These are phyloP conservation scores for Fistulinella staudtii DNA, from an alignment of 1,284 basidiomycete genomes.

Conservation along the genomic window DNA sequence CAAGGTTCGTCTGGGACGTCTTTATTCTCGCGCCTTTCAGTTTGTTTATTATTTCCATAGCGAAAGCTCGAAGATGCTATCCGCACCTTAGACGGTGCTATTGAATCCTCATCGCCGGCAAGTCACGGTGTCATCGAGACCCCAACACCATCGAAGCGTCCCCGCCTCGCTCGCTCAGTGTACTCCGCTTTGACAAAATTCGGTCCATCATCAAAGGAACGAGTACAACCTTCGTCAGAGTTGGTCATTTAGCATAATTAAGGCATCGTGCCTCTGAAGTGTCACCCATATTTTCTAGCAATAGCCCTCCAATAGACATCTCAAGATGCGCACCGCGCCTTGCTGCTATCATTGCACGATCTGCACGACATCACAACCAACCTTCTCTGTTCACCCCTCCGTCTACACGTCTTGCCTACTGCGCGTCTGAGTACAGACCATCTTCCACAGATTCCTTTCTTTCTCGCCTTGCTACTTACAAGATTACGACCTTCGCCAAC, in stretches of 20 bases:
- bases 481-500: slow-evolving; percentile 70
- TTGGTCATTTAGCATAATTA: slow-evolving; percentile 31
- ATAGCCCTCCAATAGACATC: slow-evolving; percentile 29
- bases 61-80: slow-evolving; percentile 74
- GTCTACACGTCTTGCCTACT: slow-evolving; percentile 28
- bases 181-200: slow-evolving; percentile 76
- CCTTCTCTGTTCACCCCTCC: slow-evolving; percentile 40
- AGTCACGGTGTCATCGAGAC: too few relatives aligned
- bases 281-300: slow-evolving; percentile 8
- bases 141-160: slow-evolving; percentile 49
- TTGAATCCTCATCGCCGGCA: slow-evolving; percentile 36
- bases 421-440: slow-evolving; percentile 65
- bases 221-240: slow-evolving; percentile 27
- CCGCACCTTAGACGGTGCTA: slow-evolving; percentile 57
- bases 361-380: slow-evolving; percentile 41
- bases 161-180: slow-evolving; percentile 52
- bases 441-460: slow-evolving; percentile 70
- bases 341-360: slow-evolving; percentile 60
- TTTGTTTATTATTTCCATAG: slow-evolving; percentile 34
- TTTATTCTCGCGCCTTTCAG: neutral
- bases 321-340: slow-evolving; percentile 63
- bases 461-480: slow-evolving; percentile 68
- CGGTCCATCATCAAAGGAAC: slow-evolving; percentile 54
- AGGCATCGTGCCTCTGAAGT: slow-evolving; percentile 13
- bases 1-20: slow-evolving; percentile 21